Conservation (phyloP, 2,329 filamentous ascomycete species). For the Hypoxylon sp. region DNA sequence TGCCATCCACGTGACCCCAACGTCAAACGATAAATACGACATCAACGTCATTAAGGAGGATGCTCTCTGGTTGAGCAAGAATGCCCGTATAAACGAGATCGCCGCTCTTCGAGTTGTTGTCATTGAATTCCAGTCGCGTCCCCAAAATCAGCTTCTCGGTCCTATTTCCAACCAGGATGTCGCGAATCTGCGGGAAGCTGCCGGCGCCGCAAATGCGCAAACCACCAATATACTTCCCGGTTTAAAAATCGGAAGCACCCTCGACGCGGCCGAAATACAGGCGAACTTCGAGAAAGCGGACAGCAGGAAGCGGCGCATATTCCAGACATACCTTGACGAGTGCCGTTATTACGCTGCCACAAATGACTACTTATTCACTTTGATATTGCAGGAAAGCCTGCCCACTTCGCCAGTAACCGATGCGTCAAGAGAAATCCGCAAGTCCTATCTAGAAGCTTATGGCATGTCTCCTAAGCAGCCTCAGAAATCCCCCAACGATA, state of each 20-base stretch:
- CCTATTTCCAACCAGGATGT: conserved; percentile 83
- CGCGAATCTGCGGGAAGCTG: conserved; percentile 79
- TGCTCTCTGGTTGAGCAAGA: conserved; percentile 85
- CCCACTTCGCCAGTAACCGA: conserved; percentile 45
- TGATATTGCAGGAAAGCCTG: conserved; percentile 59
- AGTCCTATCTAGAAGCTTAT: conserved; percentile 51
- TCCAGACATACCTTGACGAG: conserved; percentile 79
- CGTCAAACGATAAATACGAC: conserved; percentile 75
- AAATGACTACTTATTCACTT: conserved; percentile 67
- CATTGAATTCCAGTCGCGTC: conserved; percentile 85
- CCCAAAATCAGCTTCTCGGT: conserved; percentile 77
- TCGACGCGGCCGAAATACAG: conserved; percentile 68
- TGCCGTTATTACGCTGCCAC: conserved; percentile 76
- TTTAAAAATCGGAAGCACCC: conserved; percentile 60
- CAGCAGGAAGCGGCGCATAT: conserved; percentile 74
- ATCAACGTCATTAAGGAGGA: conserved; percentile 86
- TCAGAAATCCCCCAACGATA: conserved; percentile 46
- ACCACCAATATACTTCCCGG: conserved; percentile 69
- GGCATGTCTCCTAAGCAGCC: conserved; percentile 52
- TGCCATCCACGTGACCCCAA: conserved; percentile 84
- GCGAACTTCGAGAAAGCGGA: conserved; percentile 72
- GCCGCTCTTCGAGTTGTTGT: conserved; percentile 84
- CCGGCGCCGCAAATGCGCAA: conserved; percentile 72
- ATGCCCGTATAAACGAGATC: conserved; percentile 82
- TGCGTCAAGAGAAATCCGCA: conserved; percentile 49